These are phyloP conservation scores for Albizia julibrissin DNA, from an alignment of 306 rosid species.

Conservation along the genomic window DNA sequence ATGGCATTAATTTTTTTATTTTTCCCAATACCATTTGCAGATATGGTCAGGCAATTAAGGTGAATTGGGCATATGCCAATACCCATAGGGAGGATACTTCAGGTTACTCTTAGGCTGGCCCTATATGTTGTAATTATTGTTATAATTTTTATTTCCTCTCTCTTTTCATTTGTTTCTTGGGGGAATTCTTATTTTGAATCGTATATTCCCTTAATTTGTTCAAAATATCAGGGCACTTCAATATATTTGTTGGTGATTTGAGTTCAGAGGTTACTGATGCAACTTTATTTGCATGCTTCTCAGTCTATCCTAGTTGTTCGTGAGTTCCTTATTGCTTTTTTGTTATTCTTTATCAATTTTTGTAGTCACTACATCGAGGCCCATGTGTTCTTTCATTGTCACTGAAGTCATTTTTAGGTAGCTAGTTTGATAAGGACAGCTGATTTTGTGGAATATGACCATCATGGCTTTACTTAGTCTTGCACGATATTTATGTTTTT, in stretches of 20 bases:
- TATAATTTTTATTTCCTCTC: slow-evolving; percentile 12
- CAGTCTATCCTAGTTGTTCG: slow-evolving; percentile 78
- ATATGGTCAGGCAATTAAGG: slow-evolving; percentile 64
- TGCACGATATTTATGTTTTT: slow-evolving; percentile 37
- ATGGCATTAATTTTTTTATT: neutral
- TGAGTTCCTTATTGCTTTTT: slow-evolving; percentile 66
- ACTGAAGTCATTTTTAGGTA: slow-evolving; percentile 32
- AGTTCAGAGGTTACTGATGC: slow-evolving; percentile 84
- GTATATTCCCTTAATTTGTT: slow-evolving; percentile 50
- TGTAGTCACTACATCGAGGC: slow-evolving; percentile 36
- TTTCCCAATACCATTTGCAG: slow-evolving; percentile 39
- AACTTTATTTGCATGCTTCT: slow-evolving; percentile 72
- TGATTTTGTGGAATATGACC: slow-evolving; percentile 38
- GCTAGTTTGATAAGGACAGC: slow-evolving; percentile 36
- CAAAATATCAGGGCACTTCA: slow-evolving; percentile 69
- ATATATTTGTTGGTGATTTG: slow-evolving; percentile 69
- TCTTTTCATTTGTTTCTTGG: slow-evolving; percentile 38
- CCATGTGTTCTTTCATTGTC: slow-evolving; percentile 27
- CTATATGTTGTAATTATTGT: slow-evolving; percentile 5
- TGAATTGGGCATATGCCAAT: slow-evolving; percentile 69
- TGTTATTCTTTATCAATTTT: slow-evolving; percentile 23
- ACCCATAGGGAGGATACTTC: slow-evolving; percentile 63
- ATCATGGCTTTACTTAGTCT: slow-evolving; percentile 11
- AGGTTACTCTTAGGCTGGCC: slow-evolving; percentile 48
- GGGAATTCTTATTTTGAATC: slow-evolving; percentile 34